Evolutionary conservation across 2,329 filamentous ascomycete genomes (phyloP), one percentile per base, ranked within the genome.

Genomic region (Xylaria sp.): DNA sequence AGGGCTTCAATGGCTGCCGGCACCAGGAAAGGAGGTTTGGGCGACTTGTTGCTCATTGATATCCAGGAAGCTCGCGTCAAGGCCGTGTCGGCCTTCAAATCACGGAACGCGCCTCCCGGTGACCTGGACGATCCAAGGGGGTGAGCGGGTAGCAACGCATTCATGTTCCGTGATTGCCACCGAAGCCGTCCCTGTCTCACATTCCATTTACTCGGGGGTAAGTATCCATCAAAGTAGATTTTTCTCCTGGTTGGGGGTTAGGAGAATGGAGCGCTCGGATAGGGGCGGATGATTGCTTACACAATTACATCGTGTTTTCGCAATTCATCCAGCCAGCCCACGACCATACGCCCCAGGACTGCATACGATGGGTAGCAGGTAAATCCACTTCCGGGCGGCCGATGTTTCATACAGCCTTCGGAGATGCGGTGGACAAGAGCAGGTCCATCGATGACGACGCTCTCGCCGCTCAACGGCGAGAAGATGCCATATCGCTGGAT

Each of bases 141-240:
- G 9, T 68, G 66, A 7, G 71, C 71, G 37, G 69, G 66, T 54
- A 79, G 78, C 43, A 81, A 76, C 2, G 72, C 70, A 38, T 80
- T 77, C 19, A 92, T 73, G 19, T 82, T 78, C 3, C 74, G 72
- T 7, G 88, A 82, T 19, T 78, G 82, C 18, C 76, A 78, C 45
- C 84, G 75, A 34, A 89, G 76, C 29, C 91, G 80, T 8, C 79
- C 71, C 46, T 86, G 73, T 4, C 91, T 82, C 6, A 85, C 83
- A 0, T 74, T 69, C 29, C 80, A 78, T 68, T 96, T 96, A 4
- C 77, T 71, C 0, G 69, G 54, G 0, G 93, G 93, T 1, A 97
- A 78, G 51, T 84, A 87, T 13, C 92, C 92, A 70, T 97, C 93
- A 64, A 97, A 97, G 69, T 88, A 92, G 48, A 97, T 89, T 43